Evolutionary conservation across 1,284 basidiomycete species (phyloP).

Genomic region (Ustilago sp.): DNA sequence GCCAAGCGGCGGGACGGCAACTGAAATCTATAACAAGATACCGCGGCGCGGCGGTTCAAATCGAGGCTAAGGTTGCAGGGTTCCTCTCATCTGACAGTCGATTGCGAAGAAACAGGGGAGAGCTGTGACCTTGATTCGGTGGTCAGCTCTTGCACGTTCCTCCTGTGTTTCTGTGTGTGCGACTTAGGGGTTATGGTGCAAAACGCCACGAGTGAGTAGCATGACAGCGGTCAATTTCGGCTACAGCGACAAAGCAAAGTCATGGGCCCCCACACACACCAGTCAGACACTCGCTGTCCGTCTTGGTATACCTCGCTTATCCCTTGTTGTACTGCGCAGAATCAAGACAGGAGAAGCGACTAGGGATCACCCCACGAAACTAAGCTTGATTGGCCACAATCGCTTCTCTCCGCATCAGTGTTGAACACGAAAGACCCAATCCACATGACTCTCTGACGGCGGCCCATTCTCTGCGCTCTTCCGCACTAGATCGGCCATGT

Average conservation of each 20-base stretch:
- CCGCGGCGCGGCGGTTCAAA: slow-evolving; percentile 4
- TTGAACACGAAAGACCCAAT: neutral
- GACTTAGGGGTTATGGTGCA: neutral
- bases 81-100: slow-evolving; percentile 4
- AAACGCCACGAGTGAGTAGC: neutral
- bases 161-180: neutral
- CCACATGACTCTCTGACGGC: neutral
- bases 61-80: neutral
- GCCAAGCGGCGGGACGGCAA: neutral
- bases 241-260: neutral
- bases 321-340: neutral
- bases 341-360: neutral
- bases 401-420: slow-evolving; percentile 2
- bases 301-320: neutral
- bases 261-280: neutral
- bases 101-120: neutral
- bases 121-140: neutral
- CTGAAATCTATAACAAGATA: neutral
- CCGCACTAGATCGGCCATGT: slow-evolving; percentile 1
- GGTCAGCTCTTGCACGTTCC: neutral
- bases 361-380: neutral
- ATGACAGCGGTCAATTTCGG: neutral
- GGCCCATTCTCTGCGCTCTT: neutral
- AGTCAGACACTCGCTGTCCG: neutral
- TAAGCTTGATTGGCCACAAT: neutral